These are phyloP conservation scores for Xylaria sp. DNA, from an alignment of 2,329 filamentous ascomycete species.

Conservation along the genomic window DNA sequence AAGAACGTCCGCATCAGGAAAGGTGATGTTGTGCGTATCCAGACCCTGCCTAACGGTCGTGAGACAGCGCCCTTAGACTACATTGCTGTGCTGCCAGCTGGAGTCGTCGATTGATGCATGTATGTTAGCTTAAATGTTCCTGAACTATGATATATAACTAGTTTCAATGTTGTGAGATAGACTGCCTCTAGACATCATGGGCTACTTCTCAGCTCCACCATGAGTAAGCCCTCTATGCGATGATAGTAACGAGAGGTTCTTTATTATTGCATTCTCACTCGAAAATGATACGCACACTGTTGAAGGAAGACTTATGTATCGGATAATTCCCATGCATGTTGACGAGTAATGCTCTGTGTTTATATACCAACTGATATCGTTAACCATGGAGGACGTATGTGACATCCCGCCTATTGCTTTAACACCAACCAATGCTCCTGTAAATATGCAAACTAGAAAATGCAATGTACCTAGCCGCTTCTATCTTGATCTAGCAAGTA, in stretches of 20 bases:
- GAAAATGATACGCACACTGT: background rate
- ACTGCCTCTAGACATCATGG: no score
- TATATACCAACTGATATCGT: slow-evolving; percentile 12
- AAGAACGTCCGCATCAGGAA: slow-evolving; percentile 40
- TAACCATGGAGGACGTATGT: background rate
- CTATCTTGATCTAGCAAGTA: background rate
- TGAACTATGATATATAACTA: no score
- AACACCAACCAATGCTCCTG: slow-evolving; percentile 5
- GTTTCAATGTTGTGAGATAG: no score
- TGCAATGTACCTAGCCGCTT: background rate
- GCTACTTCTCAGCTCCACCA: background rate
- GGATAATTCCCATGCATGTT: background rate
- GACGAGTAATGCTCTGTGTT: background rate
- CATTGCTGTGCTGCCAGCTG: slow-evolving; percentile 67
- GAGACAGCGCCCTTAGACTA: slow-evolving; percentile 76
- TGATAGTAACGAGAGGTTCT: background rate
- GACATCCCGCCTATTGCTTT: background rate
- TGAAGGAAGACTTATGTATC: background rate
- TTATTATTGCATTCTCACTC: background rate
- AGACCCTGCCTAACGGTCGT: slow-evolving; percentile 66
- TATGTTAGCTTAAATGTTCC: background rate
- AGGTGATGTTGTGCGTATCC: slow-evolving; percentile 50
- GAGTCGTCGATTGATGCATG: slow-evolving; percentile 61
- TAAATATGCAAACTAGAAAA: slow-evolving; percentile 5
- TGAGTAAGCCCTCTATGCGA: background rate